Evolutionary conservation across 129 eudicot genomes (phyloP).

Genomic region (Dittrichia graveolens): DNA sequence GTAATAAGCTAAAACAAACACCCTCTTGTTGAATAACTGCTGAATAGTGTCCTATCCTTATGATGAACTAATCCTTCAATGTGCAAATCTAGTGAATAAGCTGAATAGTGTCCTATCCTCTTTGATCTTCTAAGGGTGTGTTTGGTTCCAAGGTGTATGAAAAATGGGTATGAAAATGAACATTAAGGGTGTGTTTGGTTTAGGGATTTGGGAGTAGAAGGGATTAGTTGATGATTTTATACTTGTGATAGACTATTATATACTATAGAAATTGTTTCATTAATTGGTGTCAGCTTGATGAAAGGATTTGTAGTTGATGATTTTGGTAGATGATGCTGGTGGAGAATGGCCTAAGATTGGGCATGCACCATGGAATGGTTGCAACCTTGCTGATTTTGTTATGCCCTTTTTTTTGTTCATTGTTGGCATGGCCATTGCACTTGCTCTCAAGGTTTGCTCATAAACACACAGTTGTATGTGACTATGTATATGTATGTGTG

Average conservation of each 20-base stretch:
- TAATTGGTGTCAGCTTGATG: not conserved
- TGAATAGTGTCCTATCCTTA: too few species aligned
- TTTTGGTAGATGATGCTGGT: conserved; percentile 94
- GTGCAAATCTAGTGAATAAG: too few species aligned
- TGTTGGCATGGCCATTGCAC: conserved; percentile 86
- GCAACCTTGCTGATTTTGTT: conserved; percentile 91
- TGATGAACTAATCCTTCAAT: too few species aligned
- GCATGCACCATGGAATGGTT: conserved; percentile 91
- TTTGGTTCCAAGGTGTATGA: too few species aligned
- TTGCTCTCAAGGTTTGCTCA: conserved; percentile 67
- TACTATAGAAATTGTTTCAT: conserved; percentile 7
- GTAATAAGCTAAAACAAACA: too few species aligned
- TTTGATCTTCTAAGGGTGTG: too few species aligned
- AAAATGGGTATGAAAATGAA: too few species aligned
- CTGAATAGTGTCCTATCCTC: too few species aligned
- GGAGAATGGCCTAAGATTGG: conserved; percentile 76
- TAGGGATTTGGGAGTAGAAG: too few species aligned
- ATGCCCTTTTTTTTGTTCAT: conserved; percentile 92
- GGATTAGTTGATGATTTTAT: not conserved
- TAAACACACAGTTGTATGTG: not conserved
- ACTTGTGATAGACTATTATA: not conserved
- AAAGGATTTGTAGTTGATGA: conserved; percentile 60
- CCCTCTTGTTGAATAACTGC: too few species aligned
- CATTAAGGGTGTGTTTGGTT: not conserved
- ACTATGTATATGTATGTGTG: not conserved